A percentile compares a stretch with the other conserved stretches of the same genome.
Evolutionary conservation across 257 asterid species (phyloP).

Genomic region (Ballota nigra): DNA sequence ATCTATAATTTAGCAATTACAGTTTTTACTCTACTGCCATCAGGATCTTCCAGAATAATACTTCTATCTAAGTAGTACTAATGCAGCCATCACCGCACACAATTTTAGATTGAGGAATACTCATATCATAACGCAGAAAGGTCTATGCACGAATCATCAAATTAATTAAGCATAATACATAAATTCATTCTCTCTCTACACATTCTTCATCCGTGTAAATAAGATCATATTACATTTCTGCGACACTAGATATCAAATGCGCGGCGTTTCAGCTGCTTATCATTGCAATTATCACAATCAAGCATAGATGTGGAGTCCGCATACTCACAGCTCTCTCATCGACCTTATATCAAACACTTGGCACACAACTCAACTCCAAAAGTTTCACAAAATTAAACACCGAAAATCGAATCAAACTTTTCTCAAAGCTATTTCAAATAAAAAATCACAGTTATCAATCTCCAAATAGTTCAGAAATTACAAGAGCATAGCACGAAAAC

Average conservation of each 20-base stretch:
- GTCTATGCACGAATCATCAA: slow-evolving; percentile 1
- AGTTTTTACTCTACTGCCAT: slow-evolving; percentile 2
- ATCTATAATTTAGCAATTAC: slow-evolving; percentile 10
- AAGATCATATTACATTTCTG: not conserved
- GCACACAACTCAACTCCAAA: slow-evolving; percentile 16
- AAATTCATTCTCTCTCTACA: not conserved
- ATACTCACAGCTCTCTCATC: slow-evolving; percentile 19
- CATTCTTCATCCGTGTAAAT: slow-evolving; percentile 3
- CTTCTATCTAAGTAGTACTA: not conserved
- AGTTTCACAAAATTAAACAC: slow-evolving; percentile 9
- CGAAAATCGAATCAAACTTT: slow-evolving; percentile 14
- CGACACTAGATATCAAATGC: not conserved
- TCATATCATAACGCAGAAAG: slow-evolving; percentile 3
- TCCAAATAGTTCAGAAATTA: slow-evolving; percentile 17
- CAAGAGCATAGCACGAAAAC: not conserved
- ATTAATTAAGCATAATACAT: not conserved
- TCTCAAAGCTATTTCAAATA: slow-evolving; percentile 4
- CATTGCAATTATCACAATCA: slow-evolving; percentile 17
- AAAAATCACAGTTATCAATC: slow-evolving; percentile 18
- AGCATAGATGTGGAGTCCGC: slow-evolving; percentile 17
- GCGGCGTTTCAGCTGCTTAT: slow-evolving; percentile 19
- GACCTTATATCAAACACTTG: slow-evolving; percentile 29
- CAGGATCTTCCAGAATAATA: slow-evolving; percentile 3
- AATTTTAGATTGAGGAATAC: not conserved
- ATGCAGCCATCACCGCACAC: not conserved